Evolutionary conservation across 306 rosid species (phyloP), one percentile per base, ranked within the genome.

Genomic region (Prunus armeniaca): DNA sequence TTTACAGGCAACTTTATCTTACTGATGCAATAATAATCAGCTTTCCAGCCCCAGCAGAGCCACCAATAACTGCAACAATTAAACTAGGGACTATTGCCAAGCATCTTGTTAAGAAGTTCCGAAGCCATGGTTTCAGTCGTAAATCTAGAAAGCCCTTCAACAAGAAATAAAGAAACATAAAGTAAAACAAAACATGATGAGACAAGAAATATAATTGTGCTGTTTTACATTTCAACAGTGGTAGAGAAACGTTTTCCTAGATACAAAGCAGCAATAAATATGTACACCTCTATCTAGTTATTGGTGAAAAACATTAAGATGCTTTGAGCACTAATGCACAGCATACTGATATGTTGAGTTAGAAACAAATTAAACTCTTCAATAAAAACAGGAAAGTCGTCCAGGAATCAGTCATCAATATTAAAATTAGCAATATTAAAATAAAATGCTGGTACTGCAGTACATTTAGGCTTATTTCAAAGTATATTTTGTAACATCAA

Each of bases 81-180:
- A 95, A 78, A 86, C 99, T 95, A 65, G 97, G 97, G 83, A 90
- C 92, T 80, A 95, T 90, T 49, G 99, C 99, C 83, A 95, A 87
- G 77, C 90, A 85, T 69, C 97, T 89, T 28, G 99, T 95, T 75
- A 95, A 80, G 65, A 95, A 78, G 79, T 92, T 95, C 55, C 99
- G 81, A 74, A 95, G 17, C 99, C 99, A 95, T 75, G 97, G 92
- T 51, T 62, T 17, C 78, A 95, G 61, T 72, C 93, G 86, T 71
- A 95, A 88, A 80, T 95, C 91, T 55, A 95, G 97, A 87, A 95
- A 95, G 20, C 99, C 99, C 97, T 95, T 69, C 55, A 79, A 69
- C 43, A 72, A 60, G 20, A 68, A 65, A 51, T 62, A 43, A 5
- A 13, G 28, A 56, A 70, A 68, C 14, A 54, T 50, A 73, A 20